Percentiles rank a stretch among this genome's conserved stretches.
These are phyloP conservation scores for Boletus subcaerulescens DNA, from an alignment of 768 basidiomycete species.

Conservation along the genomic window DNA sequence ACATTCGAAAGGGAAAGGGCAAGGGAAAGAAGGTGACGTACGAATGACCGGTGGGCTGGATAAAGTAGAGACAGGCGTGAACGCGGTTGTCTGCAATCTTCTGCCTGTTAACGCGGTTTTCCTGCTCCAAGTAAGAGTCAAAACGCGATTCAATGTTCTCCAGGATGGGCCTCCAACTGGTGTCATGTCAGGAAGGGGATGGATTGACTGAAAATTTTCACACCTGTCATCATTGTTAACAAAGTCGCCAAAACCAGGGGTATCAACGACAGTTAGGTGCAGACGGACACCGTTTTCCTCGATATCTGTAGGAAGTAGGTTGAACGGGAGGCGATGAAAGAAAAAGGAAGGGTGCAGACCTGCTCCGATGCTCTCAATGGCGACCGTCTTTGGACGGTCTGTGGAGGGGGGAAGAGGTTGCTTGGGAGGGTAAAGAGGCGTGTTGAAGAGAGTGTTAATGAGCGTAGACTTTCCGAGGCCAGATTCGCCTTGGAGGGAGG, in stretches of 20 bases:
- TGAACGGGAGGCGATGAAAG: slow-evolving; percentile 2
- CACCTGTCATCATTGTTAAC: slow-evolving; percentile 99
- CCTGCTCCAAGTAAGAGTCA: slow-evolving; percentile 96
- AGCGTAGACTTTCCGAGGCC: slow-evolving; percentile 98
- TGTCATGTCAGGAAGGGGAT: slow-evolving; percentile 17
- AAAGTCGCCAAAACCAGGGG: slow-evolving; percentile 98
- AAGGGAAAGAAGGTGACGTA: slow-evolving; percentile 40
- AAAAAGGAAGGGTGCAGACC: slow-evolving; percentile 46
- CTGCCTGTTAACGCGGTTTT: slow-evolving; percentile 94
- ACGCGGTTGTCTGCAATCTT: slow-evolving; percentile 97
- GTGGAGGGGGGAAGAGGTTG: slow-evolving; percentile 78
- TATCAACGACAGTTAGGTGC: slow-evolving; percentile 98
- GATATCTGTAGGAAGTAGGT: slow-evolving; percentile 65
- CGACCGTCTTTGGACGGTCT: slow-evolving; percentile 89
- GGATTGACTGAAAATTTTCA: slow-evolving; percentile 20
- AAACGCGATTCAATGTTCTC: slow-evolving; percentile 98
- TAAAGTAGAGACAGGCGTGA: slow-evolving; percentile 98
- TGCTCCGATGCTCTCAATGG: slow-evolving; percentile 97
- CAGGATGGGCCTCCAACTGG: slow-evolving; percentile 96
- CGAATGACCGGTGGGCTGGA: slow-evolving; percentile 98
- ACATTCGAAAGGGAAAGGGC: not conserved
- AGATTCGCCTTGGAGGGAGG: slow-evolving; percentile 73
- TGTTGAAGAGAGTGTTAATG: slow-evolving; percentile 98
- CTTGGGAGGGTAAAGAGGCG: slow-evolving; percentile 89
- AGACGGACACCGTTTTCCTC: slow-evolving; percentile 98